Conservation (phyloP, 148 eudicot species). For the Camellia granthamiana region DNA sequence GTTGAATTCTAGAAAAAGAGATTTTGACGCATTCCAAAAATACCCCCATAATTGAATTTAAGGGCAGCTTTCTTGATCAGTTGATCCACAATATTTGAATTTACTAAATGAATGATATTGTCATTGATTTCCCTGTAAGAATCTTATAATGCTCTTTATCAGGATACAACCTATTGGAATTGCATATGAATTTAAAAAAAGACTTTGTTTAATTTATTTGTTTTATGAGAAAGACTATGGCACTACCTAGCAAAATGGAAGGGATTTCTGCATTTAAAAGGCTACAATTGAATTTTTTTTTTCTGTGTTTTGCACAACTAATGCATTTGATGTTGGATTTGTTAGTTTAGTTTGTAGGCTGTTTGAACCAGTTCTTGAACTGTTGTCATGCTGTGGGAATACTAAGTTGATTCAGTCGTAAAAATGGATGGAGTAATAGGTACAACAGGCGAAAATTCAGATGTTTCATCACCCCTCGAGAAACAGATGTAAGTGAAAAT, state of each 20-base stretch:
- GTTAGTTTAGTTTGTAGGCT: not conserved
- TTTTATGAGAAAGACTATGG: not conserved
- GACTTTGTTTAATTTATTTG: not conserved
- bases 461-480: constrained; percentile 44
- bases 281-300: not conserved
- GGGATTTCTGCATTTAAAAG: not conserved
- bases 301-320: constrained; percentile 3
- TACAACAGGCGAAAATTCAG: constrained; percentile 29
- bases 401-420: constrained; percentile 31
- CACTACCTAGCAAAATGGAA: not conserved
- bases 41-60: not conserved
- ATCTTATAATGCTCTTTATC: not conserved
- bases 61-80: not conserved
- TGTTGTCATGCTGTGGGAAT: not conserved
- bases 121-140: not conserved
- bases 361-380: not conserved
- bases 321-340: not conserved
- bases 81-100: not conserved
- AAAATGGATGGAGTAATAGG: constrained; percentile 20
- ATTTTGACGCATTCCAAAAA: not conserved
- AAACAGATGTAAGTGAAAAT: constrained; percentile 39
- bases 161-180: not conserved
- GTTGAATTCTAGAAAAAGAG: not conserved
- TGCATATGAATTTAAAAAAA: not conserved
- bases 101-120: not conserved